Conservation (phyloP, 164 flowering plant species). For the Hamamelis virginiana region DNA sequence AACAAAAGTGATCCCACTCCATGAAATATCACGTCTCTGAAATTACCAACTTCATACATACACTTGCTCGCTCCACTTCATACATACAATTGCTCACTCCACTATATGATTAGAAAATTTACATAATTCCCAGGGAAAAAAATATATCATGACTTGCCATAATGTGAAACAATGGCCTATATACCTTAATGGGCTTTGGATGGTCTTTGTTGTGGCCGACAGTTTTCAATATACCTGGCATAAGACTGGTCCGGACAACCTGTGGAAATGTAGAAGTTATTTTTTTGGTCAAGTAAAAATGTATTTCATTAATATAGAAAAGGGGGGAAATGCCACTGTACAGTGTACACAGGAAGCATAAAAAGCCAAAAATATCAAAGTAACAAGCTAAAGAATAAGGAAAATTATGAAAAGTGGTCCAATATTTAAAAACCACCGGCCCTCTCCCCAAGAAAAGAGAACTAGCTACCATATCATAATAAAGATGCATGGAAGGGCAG, state of each 20-base stretch:
- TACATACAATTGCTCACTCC: neutral
- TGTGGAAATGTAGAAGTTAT: constrained; percentile 19
- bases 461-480: neutral
- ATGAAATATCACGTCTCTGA: too few species aligned
- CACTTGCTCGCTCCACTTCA: neutral
- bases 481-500: neutral
- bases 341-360: too few species aligned
- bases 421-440: too few species aligned
- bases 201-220: constrained; percentile 85
- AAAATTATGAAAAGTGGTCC: too few species aligned
- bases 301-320: too few species aligned
- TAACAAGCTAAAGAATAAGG: too few species aligned
- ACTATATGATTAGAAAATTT: neutral
- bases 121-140: neutral
- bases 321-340: too few species aligned
- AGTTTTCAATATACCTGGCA: constrained; percentile 87
- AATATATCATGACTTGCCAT: neutral
- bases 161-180: neutral
- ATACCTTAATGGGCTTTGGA: constrained; percentile 91
- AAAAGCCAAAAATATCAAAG: too few species aligned
- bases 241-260: constrained; percentile 82
- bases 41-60: neutral
- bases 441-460: too few species aligned
- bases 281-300: too few species aligned
- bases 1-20: neutral